Evolutionary conservation across 2,329 filamentous ascomycete species (phyloP).

Genomic region (Ophiostoma tasmaniense): DNA sequence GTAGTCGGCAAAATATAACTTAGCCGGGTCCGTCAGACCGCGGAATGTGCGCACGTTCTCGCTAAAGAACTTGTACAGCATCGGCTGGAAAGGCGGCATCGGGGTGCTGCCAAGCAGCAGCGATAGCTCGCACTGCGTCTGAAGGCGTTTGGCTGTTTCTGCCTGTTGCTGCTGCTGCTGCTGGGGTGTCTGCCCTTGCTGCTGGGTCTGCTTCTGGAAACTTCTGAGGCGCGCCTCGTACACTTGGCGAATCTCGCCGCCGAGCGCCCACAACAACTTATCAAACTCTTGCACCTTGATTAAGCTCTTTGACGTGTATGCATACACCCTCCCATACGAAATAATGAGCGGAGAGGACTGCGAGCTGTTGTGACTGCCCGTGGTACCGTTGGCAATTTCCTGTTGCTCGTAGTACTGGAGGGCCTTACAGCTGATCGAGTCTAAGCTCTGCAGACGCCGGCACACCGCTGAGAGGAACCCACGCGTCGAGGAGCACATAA

Average conservation of each 20-base stretch:
- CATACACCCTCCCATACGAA: slow-evolving; percentile 47
- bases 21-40: slow-evolving; percentile 52
- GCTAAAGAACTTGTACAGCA: slow-evolving; percentile 59
- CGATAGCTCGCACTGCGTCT: slow-evolving; percentile 42
- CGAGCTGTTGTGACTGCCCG: slow-evolving; percentile 27
- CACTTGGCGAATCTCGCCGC: slow-evolving; percentile 40
- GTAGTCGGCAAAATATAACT: slow-evolving; percentile 66
- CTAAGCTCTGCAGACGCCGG: slow-evolving; percentile 53
- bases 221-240: slow-evolving; percentile 35
- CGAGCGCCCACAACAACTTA: slow-evolving; percentile 45
- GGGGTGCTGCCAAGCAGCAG: slow-evolving; percentile 44
- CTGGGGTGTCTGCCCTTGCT: slow-evolving; percentile 2
- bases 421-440: slow-evolving; percentile 40
- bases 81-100: slow-evolving; percentile 40
- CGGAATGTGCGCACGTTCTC: slow-evolving; percentile 51
- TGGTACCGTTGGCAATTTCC: slow-evolving; percentile 10
- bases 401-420: slow-evolving; percentile 43
- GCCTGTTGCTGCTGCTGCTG: slow-evolving; percentile 28
- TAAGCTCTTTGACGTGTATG: slow-evolving; percentile 41
- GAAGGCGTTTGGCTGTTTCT: slow-evolving; percentile 36
- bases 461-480: slow-evolving; percentile 62
- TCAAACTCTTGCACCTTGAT: slow-evolving; percentile 56
- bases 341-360: slow-evolving; percentile 40
- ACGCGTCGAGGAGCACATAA: slow-evolving; percentile 67
- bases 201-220: slow-evolving; percentile 32